Base-by-base conservation (phyloP, 768 basidiomycete species). In the Suillus decipiens region DNA sequence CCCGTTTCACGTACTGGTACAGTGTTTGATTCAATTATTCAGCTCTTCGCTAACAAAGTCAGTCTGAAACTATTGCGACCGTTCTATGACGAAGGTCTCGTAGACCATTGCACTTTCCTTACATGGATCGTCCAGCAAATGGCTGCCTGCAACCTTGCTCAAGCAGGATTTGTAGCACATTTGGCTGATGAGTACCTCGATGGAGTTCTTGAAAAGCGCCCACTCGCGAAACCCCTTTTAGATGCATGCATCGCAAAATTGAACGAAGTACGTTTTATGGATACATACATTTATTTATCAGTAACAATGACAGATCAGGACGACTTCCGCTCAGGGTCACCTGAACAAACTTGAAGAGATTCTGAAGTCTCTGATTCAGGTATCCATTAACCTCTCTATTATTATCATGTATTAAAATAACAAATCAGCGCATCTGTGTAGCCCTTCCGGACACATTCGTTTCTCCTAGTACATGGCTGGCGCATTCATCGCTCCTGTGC, bases 111-210 rank as follows among this genome's bases (percentile, higher is more conserved):
- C 43, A 88, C 89, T 0, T 92, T 93, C 73, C 81, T 94, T 8
- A 76, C 81, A 15, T 94, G 92, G 92, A 78, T 94, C 31, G 87
- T 91, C 22, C 86, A 89, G 62, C 90, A 93, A 70, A 86, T 91
- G 84, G 71, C 73, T n/a, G 80, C 78, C 3, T 92, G 89, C 70
- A 94, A 93, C 71, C 82, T 93, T 33, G 92, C 93, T 3, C 92
- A 95, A 76, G 84, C 86, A 15, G 89, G 87, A 3, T 93, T 95
- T 70, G 76, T 93, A 14, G 84, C 83, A 33, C 83, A 88, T 57
- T 76, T 95, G n/a, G 85, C 83, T 7, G 90, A 94, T 67, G 92
- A 93, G 72, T 94, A 93, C 72, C 75, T 92, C 5, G 85, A 87
- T 51, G 90, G 86, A 24, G 84, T 94, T 72, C 73, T 88, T 15